Percentiles rank a stretch among this genome's conserved stretches.
These are phyloP conservation scores for Fusarium ramigenum DNA, from an alignment of 2,329 filamentous ascomycete species.

Conservation along the genomic window DNA sequence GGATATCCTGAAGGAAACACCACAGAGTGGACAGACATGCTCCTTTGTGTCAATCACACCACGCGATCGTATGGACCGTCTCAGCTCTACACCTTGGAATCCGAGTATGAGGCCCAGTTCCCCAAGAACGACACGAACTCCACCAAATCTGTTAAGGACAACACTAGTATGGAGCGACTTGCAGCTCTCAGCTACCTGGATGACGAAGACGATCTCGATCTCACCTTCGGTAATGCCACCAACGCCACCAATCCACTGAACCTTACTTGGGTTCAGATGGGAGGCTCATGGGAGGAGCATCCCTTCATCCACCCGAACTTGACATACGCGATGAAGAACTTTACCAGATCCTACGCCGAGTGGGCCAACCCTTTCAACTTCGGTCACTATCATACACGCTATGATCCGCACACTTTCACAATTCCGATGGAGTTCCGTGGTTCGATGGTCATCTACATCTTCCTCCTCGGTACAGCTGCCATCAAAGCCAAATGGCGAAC, in stretches of 20 bases:
- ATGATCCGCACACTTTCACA: slow-evolving; percentile 54
- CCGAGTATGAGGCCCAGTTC: slow-evolving; percentile 24
- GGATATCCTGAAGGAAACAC: slow-evolving; percentile 28
- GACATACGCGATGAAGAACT: slow-evolving; percentile 51
- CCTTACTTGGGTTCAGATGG: slow-evolving; percentile 50
- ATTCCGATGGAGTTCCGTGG: slow-evolving; percentile 55
- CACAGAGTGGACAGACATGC: slow-evolving; percentile 41
- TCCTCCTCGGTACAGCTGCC: slow-evolving; percentile 51
- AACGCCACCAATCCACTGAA: slow-evolving; percentile 47
- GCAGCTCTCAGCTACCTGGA: background rate
- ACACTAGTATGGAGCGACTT: slow-evolving; percentile 1
- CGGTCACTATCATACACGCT: slow-evolving; percentile 51
- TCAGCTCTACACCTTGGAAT: slow-evolving; percentile 42
- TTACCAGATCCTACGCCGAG: slow-evolving; percentile 49
- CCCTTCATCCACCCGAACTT: slow-evolving; percentile 52
- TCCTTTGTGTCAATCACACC: slow-evolving; percentile 49
- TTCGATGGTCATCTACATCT: slow-evolving; percentile 53
- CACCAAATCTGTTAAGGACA: background rate
- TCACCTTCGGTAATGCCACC: slow-evolving; percentile 6
- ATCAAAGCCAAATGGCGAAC: slow-evolving; percentile 49
- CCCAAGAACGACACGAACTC: slow-evolving; percentile 24
- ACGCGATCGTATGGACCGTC: slow-evolving; percentile 44
- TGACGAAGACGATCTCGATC: background rate
- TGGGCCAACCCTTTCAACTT: slow-evolving; percentile 56
- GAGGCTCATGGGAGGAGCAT: slow-evolving; percentile 54